Evolutionary conservation across 2,329 filamentous ascomycete genomes (phyloP), one percentile per base, ranked within the genome.

Genomic region (Huntiella decipiens): DNA sequence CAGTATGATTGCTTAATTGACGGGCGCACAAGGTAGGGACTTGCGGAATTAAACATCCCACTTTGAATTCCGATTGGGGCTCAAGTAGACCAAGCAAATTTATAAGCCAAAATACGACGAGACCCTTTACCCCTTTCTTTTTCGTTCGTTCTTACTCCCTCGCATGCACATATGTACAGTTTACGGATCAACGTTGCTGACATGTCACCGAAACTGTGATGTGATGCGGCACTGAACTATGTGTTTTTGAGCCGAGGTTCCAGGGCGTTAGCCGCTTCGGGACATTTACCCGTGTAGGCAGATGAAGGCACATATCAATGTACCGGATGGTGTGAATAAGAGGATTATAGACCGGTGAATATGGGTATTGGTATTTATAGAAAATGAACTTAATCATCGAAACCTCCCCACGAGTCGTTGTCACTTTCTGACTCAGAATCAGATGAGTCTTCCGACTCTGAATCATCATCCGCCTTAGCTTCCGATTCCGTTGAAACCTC

Each of bases 381-480:
- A 31, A 42, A 13, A 5, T 11, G 2, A n/a, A 17, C 28, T 42
- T 51, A 54, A 41, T 56, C 53, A 38, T 55, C 53, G 38, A 56
- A 54, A 4, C 53, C 52, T 5, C 5, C 43, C 53, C 53, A 52
- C 13, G 41, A 46, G 5, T 10, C 35, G 16, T 22, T 48, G 53
- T 50, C 44, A 35, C 38, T 42, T 35, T 48, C 34, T 10, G 41
- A 42, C 16, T 50, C 49, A 28, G 12, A 44, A 38, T 12, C 8
- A n/a, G 12, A 22, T 8, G 15, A 19, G 5, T 45, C 44, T 10
- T 38, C 47, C 4, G 35, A 41, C 12, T 44, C 47, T 3, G 22
- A 33, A 46, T 53, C 1, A 41, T 67, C 63, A 22, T 70, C 66
- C 53, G 73, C 73, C 51, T 73, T 60, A 45, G 71, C 60, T 43